Conservation (phyloP, 345 rosid species). For the Laguncularia racemosa region DNA sequence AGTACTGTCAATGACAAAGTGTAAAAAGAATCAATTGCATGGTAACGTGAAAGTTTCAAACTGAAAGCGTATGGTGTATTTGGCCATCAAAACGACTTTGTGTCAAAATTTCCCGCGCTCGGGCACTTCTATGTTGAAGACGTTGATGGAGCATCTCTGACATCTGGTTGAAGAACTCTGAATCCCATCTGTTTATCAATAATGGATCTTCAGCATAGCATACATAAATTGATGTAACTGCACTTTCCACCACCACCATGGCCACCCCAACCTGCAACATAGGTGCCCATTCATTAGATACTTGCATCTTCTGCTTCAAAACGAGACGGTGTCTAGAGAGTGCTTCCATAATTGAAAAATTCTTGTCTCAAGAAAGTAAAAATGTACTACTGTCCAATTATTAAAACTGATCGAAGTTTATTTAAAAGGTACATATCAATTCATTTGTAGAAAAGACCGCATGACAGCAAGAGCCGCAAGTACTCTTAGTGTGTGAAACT, state of each 20-base stretch:
- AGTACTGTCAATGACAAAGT: too few relatives aligned
- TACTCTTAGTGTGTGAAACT: too few relatives aligned
- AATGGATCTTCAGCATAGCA: constrained; percentile 90
- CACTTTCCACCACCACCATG: constrained; percentile 92
- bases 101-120: constrained; percentile 46
- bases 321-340: too few relatives aligned
- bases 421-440: too few relatives aligned
- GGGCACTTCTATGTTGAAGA: constrained; percentile 71
- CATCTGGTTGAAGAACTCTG: constrained; percentile 56
- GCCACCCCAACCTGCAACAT: constrained; percentile 70
- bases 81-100: constrained; percentile 29
- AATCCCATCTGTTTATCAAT: constrained; percentile 72
- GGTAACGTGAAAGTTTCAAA: constrained; percentile 10
- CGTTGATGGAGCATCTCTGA: constrained; percentile 83
- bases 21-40: too few relatives aligned
- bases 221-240: constrained; percentile 83
- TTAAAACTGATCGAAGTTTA: too few relatives aligned
- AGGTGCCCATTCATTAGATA: too few relatives aligned
- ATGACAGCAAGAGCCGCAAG: not conserved
- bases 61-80: constrained; percentile 18
- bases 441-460: too few relatives aligned
- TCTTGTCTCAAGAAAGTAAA: too few relatives aligned
- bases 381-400: too few relatives aligned
- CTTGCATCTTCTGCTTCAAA: too few relatives aligned
- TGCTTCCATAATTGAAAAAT: too few relatives aligned